A percentile compares a stretch with the other conserved stretches of the same genome.
These are phyloP conservation scores for Russula vinacea DNA, from an alignment of 768 basidiomycete genomes.

Conservation along the genomic window DNA sequence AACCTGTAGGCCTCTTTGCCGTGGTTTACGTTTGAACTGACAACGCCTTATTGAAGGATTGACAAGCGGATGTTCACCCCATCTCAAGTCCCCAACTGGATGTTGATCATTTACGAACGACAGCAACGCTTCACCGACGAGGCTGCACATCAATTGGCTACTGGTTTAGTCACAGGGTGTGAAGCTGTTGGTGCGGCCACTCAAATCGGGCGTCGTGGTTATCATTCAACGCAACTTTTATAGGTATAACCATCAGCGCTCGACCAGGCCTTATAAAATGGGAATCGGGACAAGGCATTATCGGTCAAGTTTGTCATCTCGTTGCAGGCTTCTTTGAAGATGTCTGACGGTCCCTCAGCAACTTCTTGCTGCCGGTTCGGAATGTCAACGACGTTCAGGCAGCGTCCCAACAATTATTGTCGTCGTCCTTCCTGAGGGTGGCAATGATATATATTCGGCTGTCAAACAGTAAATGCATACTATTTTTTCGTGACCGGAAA, in stretches of 20 bases:
- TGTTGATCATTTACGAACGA: slow-evolving; percentile 64
- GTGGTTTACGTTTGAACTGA: background rate
- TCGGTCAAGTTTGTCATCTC: slow-evolving; percentile 34
- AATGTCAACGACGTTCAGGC: slow-evolving; percentile 42
- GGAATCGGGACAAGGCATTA: slow-evolving; percentile 56
- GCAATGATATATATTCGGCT: slow-evolving; percentile 70
- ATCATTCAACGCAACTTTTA: background rate
- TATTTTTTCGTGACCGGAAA: background rate
- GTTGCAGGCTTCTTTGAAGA: background rate
- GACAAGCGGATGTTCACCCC: slow-evolving; percentile 68
- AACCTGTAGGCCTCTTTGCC: slow-evolving; percentile 54
- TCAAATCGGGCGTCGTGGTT: background rate
- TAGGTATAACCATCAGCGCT: slow-evolving; percentile 59
- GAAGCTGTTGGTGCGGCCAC: slow-evolving; percentile 55
- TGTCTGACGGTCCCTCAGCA: slow-evolving; percentile 36
- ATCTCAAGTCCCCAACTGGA: slow-evolving; percentile 53
- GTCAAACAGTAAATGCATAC: slow-evolving; percentile 65
- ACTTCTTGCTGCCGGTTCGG: slow-evolving; percentile 50
- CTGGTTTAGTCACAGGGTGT: slow-evolving; percentile 49
- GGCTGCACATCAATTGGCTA: slow-evolving; percentile 53
- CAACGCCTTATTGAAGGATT: slow-evolving; percentile 45
- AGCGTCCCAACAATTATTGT: slow-evolving; percentile 57
- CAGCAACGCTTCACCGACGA: slow-evolving; percentile 51
- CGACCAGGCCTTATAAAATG: slow-evolving; percentile 47
- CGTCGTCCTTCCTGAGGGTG: slow-evolving; percentile 67